These are phyloP conservation scores for Monsonia emarginata DNA, from an alignment of 441 rosid genomes.

Conservation along the genomic window DNA sequence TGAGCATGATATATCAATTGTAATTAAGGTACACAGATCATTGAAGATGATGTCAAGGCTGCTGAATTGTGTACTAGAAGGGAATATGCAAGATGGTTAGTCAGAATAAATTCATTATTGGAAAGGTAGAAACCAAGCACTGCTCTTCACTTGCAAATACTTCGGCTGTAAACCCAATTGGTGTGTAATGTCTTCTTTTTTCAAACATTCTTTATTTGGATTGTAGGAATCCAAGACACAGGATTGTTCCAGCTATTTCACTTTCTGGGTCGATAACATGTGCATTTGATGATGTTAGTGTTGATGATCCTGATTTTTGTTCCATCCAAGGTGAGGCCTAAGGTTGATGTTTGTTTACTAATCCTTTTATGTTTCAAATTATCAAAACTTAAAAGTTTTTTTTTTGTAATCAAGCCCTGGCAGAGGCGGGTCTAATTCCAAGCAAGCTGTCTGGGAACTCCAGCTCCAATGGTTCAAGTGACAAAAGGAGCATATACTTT, in stretches of 20 bases:
- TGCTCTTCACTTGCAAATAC: slow-evolving; percentile 3
- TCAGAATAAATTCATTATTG: slow-evolving; percentile 45
- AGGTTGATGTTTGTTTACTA: slow-evolving; percentile 8
- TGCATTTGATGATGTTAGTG: slow-evolving; percentile 70
- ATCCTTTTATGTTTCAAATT: background rate
- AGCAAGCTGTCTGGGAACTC: slow-evolving; percentile 41
- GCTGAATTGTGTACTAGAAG: slow-evolving; percentile 72
- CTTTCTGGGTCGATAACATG: slow-evolving; percentile 45
- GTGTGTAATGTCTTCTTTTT: slow-evolving; percentile 10
- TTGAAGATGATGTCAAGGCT: slow-evolving; percentile 48
- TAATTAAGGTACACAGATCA: slow-evolving; percentile 55
- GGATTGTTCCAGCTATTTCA: slow-evolving; percentile 49
- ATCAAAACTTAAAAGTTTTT: slow-evolving; percentile 9
- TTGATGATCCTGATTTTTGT: slow-evolving; percentile 53
- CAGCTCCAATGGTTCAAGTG: slow-evolving; percentile 26
- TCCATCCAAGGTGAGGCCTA: slow-evolving; percentile 52
- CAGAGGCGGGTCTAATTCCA: slow-evolving; percentile 68
- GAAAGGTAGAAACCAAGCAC: slow-evolving; percentile 49
- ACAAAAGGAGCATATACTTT: slow-evolving; percentile 26
- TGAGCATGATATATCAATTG: slow-evolving; percentile 34
- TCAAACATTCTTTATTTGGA: slow-evolving; percentile 12
- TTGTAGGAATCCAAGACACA: slow-evolving; percentile 55
- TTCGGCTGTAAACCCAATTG: slow-evolving; percentile 5
- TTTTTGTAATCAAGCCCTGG: slow-evolving; percentile 44
- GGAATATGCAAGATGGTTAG: slow-evolving; percentile 83